These are phyloP conservation scores for Asterella californica DNA, from an alignment of 225 moss, liverwort and hornwort genomes.

Conservation along the genomic window DNA sequence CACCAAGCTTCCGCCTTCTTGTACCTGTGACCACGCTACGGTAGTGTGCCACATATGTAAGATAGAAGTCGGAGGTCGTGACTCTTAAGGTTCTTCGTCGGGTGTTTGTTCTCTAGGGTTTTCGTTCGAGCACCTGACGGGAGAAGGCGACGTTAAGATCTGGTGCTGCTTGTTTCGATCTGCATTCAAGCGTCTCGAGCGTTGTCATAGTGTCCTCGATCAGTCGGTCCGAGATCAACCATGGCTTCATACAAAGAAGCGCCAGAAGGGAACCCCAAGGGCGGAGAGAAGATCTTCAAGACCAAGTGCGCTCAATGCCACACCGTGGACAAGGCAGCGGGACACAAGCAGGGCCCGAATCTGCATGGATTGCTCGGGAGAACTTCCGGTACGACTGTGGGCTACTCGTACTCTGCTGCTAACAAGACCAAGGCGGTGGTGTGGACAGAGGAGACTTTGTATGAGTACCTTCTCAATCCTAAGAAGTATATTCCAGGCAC, in stretches of 20 bases:
- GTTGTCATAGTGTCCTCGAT: too few species aligned
- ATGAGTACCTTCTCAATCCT: conserved; percentile 74
- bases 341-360: conserved; percentile 89
- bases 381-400: conserved; percentile 66
- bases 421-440: conserved; percentile 82
- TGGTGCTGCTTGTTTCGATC: too few species aligned
- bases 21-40: too few species aligned
- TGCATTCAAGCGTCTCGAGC: too few species aligned
- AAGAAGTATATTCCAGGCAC: conserved; percentile 86
- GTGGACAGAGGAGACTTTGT: conserved; percentile 70
- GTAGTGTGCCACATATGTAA: too few species aligned
- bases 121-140: too few species aligned
- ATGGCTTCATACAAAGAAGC: conserved; percentile 41
- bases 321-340: conserved; percentile 60
- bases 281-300: conserved; percentile 80
- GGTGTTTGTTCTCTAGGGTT: too few species aligned
- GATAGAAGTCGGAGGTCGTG: too few species aligned
- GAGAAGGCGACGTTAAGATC: too few species aligned
- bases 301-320: conserved; percentile 91
- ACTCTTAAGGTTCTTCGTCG: too few species aligned
- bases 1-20: too few species aligned
- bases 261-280: conserved; percentile 58
- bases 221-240: too few species aligned
- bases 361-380: conserved; percentile 68
- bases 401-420: conserved; percentile 69